Evolutionary conservation across 164 flowering plant species (phyloP).

Genomic region (Pachysandra terminalis): DNA sequence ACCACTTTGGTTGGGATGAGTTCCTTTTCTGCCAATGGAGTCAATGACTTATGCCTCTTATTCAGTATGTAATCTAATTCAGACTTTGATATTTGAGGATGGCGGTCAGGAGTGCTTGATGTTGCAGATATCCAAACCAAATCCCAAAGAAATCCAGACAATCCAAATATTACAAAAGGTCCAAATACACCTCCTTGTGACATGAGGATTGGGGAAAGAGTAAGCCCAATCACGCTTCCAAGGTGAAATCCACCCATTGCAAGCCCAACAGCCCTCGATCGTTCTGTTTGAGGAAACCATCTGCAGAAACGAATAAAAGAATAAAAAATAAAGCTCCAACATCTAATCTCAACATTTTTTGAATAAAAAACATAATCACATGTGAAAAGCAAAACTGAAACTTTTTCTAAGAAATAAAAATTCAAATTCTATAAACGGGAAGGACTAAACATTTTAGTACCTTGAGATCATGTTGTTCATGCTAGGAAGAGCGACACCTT

Average conservation of each 20-base stretch:
- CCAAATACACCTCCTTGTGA: constrained; percentile 85
- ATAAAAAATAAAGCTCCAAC: constrained; percentile 20
- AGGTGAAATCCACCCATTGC: constrained; percentile 97
- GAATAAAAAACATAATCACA: neutral
- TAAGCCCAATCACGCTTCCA: constrained; percentile 85
- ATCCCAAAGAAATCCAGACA: constrained; percentile 94
- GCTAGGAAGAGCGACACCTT: constrained; percentile 98
- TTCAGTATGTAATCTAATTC: constrained; percentile 69
- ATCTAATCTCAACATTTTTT: constrained; percentile 14
- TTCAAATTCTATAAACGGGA: neutral
- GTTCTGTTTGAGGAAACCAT: constrained; percentile 93
- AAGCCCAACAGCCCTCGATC: constrained; percentile 88
- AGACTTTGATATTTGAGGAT: constrained; percentile 72
- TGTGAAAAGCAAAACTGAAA: neutral
- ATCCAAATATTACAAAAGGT: constrained; percentile 95
- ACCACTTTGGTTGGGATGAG: constrained; percentile 33
- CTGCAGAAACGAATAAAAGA: constrained; percentile 27
- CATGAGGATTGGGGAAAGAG: constrained; percentile 96
- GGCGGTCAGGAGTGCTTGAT: constrained; percentile 65
- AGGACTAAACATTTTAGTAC: constrained; percentile 28
- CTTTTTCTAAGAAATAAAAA: neutral
- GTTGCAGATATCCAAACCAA: constrained; percentile 91
- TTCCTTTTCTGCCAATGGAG: constrained; percentile 25
- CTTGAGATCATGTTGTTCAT: constrained; percentile 98
- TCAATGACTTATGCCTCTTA: constrained; percentile 21